Base-by-base conservation (phyloP, 352 stramenopile genomes). In the Phytopythium kandeliae region DNA sequence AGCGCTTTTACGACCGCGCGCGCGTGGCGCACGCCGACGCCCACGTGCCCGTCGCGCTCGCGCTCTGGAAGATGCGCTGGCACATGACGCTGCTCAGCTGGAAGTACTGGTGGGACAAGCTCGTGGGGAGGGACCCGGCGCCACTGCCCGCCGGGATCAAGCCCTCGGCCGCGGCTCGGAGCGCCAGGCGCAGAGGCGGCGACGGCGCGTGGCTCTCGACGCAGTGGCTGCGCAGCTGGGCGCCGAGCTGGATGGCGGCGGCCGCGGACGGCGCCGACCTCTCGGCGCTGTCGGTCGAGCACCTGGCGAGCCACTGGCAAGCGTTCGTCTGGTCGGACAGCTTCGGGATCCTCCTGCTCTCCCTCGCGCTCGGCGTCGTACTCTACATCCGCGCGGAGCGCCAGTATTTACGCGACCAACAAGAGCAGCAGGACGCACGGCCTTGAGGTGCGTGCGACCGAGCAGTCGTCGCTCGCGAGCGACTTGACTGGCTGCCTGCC, bases 1-100 rank as follows among this genome's bases (percentile, higher is more conserved):
- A 97, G 66, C 72, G 86, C 17, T 96, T 95, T 67, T 97, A 93
- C 49, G 87, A 96, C 63, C 75, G 85, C 54, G 73, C 87, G 8
- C 68, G 68, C 16, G 67, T 86, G 16, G 63, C 75, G 5, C 81
- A 92, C 58, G 71, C 54, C 21, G 88, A 96, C 40, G 87, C 88
- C 1, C 63, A 72, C 34, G 86, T 92, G 15, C 86, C 87, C 0
- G 77, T 88, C 16, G 86, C 70, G 19, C 57, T 96, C n/a, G 87
- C 85, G 26, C 59, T 95, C 30, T 91, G 77, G 78, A 93, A 93
- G 44, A 57, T 91, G 60, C 69, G 71, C n/a, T 62, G 57, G 24
- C 78, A 92, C 56, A 76, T 79, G 55, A 57, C 54, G 31, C 33
- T 83, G 5, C 49, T 59, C n/a, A 67, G 56, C 2, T 92, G 77